Evolutionary conservation across 2,329 filamentous ascomycete genomes (phyloP), one percentile per base, ranked within the genome.

Genomic region (Karstenula rhodostoma): DNA sequence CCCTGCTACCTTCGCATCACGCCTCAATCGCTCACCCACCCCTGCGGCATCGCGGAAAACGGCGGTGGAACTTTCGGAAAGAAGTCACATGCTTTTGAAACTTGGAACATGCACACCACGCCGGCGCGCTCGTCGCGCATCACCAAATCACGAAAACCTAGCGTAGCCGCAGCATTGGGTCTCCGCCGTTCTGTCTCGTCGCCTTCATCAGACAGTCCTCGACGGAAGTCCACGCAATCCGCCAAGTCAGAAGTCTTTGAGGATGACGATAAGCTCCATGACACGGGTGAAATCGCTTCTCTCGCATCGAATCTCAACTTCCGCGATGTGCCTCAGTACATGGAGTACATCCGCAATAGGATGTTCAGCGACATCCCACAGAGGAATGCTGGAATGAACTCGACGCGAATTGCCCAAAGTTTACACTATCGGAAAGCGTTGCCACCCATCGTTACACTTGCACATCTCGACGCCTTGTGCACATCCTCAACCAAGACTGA

Each of bases 301-400:
- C 78, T 91, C 0, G 82, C 83, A 13, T 78, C 82, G 33, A 84
- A 89, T 64, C 77, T 87, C 15, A 83, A 80, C 29, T 82, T 90
- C 5, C 81, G 85, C 53, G 87, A 90, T 73, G 84, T 89, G 1
- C 82, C 86, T 0, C 89, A 91, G 72, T 87, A 81, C 23, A 87
- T 92, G 71, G 80, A 84, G 54, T 86, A 89, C 74, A 85, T 89
- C 52, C 85, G 84, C 40, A 77, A 72, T 22, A 81, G 79, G 68
- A 91, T 90, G 85, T 93, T 92, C 78, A 84, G 82, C 42, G 79
- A 84, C 1, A 79, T 92, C 12, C 90, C 90, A 2, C 81, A 83
- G 22, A 79, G 78, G 47, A 79, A 79, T 9, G 80, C 84, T 0
- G 89, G 89, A 23, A 87, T 93, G 83, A 85, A 83, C 66, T 89